phyloP scores from a whole-genome alignment of 352 stramenopile species.

The Bremia lactucae region DNA sequence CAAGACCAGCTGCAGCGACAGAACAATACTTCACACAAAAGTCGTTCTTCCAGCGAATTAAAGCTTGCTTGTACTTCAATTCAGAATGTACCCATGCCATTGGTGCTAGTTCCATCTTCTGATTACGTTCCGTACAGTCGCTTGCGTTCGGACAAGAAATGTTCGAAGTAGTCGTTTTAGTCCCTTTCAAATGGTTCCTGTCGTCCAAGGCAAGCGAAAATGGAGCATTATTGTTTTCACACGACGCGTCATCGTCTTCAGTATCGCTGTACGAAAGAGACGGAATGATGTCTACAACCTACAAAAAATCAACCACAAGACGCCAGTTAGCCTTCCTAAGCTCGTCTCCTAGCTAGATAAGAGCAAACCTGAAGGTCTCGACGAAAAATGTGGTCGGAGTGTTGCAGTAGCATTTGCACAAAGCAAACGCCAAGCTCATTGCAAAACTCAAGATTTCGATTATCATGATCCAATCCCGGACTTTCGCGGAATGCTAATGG shows the following conservation, averaged over 20 bases:
- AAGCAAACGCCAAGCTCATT: slow-evolving; percentile 42
- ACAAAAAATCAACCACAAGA: background rate
- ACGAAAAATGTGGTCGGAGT: slow-evolving; percentile 65
- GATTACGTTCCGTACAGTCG: too few species aligned
- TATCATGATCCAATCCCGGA: background rate
- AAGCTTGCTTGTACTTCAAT: too few species aligned
- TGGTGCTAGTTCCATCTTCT: too few species aligned
- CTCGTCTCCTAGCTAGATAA: too few species aligned
- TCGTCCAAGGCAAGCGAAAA: background rate
- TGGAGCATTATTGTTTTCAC: slow-evolving; percentile 15
- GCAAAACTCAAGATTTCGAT: background rate
- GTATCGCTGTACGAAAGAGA: slow-evolving; percentile 41
- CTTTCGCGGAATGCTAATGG: slow-evolving; percentile 20
- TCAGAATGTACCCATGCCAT: too few species aligned
- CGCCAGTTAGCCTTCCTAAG: slow-evolving; percentile 2
- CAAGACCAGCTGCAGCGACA: too few species aligned
- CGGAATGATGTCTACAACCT: slow-evolving; percentile 16
- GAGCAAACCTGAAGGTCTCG: slow-evolving; percentile 34
- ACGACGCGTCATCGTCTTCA: slow-evolving; percentile 41
- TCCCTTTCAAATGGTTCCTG: too few species aligned
- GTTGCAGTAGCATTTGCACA: slow-evolving; percentile 37
- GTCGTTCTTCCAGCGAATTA: too few species aligned
- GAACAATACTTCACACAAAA: too few species aligned
- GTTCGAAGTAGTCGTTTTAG: too few species aligned
- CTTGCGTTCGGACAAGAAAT: too few species aligned